Evolutionary conservation across 192 early-diverging fungal species (phyloP), one percentile per base, ranked within the genome.

Genomic region (Chytriomyces sp.): DNA sequence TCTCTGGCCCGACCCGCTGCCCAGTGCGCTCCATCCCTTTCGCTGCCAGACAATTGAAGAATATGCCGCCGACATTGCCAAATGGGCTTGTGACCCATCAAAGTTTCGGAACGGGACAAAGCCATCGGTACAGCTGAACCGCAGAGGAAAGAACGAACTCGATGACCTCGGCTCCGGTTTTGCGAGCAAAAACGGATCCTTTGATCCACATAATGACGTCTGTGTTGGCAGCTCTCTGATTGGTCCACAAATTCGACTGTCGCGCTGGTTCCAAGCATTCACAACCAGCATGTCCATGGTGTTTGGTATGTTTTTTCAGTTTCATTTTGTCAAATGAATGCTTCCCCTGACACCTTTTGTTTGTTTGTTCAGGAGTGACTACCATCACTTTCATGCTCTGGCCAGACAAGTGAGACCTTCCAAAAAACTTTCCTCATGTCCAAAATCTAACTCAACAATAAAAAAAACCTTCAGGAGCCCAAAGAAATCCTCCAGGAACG

Each of bases 401-500:
- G 16, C 63, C 63, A 18, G 63, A 64, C 63, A 64, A 64, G 26
- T 11, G 35, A 35, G 35, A 3, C 35, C 35, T 35, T 35, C 35
- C 35, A 35, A 35, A 35, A 35, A 1, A 3, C 4, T 35, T 4
- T 35, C 35, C 35, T 35, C 35, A 4, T 0, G 35, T 35, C 35
- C 35, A 35, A 35, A 35, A 35, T 35, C 35, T 35, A 0, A 35
- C 35, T 35, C 35, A 0, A 35, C 35, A 35, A 35, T 35, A 35
- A 35, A 35, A 35, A 35, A 35, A 35, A 35, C 35, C 0, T 2
- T 4, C 35, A 35, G 35, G 35, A 35, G 26, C 26, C 63, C 63
- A 11, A 64, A 64, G 26, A 64, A 64, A 26, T 64, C 63, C 18
- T 13, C 11, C 10, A 64, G 63, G 26, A 64, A 64, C 63, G 63